Base-by-base conservation (phyloP, 495 filamentous ascomycete species). In the Friedmanniomyces endolithicus region DNA sequence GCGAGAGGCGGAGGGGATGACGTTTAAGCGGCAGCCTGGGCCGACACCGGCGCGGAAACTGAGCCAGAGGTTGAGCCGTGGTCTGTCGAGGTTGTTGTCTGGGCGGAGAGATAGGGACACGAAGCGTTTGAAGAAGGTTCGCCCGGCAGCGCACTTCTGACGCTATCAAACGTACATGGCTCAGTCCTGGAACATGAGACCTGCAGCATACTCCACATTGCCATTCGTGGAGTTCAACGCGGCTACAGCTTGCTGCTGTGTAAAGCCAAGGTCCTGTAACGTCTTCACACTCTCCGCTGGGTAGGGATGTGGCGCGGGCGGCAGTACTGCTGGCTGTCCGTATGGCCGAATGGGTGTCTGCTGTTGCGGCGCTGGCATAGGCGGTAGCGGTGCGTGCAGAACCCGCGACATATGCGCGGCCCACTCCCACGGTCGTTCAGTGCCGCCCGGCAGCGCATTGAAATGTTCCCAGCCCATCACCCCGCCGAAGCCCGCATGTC, bases 121-220 rank as follows among this genome's bases (percentile, higher is more conserved):
- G 29, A 34, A 25, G 47, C 25, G n/a, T 12, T 14, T 50, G 16
- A 16, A 31, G 29, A 34, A 50, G 47, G 19, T 25, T 11, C 24
- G 25, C 11, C 9, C 16, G 16, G 25, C 19, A 3, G 24, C 4
- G n/a, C 29, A 34, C 24, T 31, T 52, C 19, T 27, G 4, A 40
- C 16, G 48, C 8, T 29, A 11, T 16, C 9, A 11, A 23, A 12
- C 24, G 31, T 19, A 39, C 14, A 3, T 29, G 11, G 14, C 23
- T 57, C 54, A 61, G 29, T 61, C 55, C 45, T 81, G 72, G 66
- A 95, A 86, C 56, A 96, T 72, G 46, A 96, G 77, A 41, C 86
- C 83, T 49, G 90, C 89, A 19, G 92, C 92, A 52, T 82, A 77
- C 48, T 96, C 84, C 29, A 96, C 76, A 66, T 97, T 86, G 7